A percentile compares a stretch with the other conserved stretches of the same genome.
These are phyloP conservation scores for Botrytis aclada DNA, from an alignment of 2,329 filamentous ascomycete genomes.

Conservation along the genomic window DNA sequence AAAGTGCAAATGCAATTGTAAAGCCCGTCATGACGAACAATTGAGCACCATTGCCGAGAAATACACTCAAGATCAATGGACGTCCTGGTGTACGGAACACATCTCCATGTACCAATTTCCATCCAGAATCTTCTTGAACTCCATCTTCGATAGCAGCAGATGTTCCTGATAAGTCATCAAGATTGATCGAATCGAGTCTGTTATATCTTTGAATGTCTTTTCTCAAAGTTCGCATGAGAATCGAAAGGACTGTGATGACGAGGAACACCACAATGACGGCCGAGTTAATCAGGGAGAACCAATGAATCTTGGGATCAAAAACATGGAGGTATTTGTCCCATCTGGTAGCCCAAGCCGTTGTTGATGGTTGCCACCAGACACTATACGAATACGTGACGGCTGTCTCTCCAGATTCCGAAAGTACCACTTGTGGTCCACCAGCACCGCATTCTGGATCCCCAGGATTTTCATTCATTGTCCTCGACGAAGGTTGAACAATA, in stretches of 20 bases:
- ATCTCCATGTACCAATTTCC: constrained; percentile 97
- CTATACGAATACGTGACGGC: constrained; percentile 86
- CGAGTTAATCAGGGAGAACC: constrained; percentile 97
- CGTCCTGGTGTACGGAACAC: constrained; percentile 87
- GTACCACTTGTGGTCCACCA: constrained; percentile 54
- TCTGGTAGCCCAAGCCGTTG: constrained; percentile 89
- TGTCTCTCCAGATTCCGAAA: constrained; percentile 60
- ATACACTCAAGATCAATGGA: constrained; percentile 78
- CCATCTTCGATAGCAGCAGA: constrained; percentile 79
- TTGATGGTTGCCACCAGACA: constrained; percentile 80
- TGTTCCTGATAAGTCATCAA: constrained; percentile 83
- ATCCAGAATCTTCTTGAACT: constrained; percentile 95
- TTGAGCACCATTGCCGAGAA: constrained; percentile 91
- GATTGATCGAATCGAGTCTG: constrained; percentile 81
- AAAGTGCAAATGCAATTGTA: constrained; percentile 87
- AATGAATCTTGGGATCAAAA: constrained; percentile 96
- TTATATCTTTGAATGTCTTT: constrained; percentile 98
- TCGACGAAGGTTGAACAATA: constrained; percentile 77
- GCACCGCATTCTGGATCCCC: constrained; percentile 58
- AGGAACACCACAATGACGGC: constrained; percentile 92
- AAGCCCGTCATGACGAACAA: constrained; percentile 96
- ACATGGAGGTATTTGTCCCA: constrained; percentile 99
- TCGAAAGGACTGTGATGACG: constrained; percentile 87
- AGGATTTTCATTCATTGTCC: constrained; percentile 49
- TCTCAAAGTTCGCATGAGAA: constrained; percentile 79